Base-by-base conservation (phyloP, 106 monocot species). In the Iris macrosiphon region DNA sequence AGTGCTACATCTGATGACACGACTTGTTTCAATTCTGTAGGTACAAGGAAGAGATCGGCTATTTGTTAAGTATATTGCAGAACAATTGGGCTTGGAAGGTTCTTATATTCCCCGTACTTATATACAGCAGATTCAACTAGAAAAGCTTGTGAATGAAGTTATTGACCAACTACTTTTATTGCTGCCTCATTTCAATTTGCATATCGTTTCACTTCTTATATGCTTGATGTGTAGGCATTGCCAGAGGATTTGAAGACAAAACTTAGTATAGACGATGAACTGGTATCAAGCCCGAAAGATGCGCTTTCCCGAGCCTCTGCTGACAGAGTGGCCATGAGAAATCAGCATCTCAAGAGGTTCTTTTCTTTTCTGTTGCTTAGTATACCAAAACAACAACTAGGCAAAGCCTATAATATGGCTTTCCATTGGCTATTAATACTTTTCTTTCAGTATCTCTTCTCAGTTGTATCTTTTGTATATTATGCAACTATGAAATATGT, bases 161-260 rank as follows among this genome's bases (percentile, higher is more conserved):
- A 77, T 76, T 55, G 20, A 2, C 3, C 41, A 58, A 25, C 14
- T 38, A 26, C 1, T 45, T 20, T 45, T 60, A 39, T 1, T 13
- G 25, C 40, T 40, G 39, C 33, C 6, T 15, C 7, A 39, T n/a
- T 40, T 57, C 6, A 34, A 6, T 54, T 29, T 29, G 20, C 33
- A 31, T 4, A 2, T 10, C 29, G 1, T 33, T 53, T n/a, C n/a
- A n/a, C 32, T 32, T n/a, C 19, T 19, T 15, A 38, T 4, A 16
- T 40, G 25, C 18, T 26, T 58, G 27, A 27, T 41, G 2, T 38
- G 27, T n/a, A 96, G 96, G 82, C 86, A 31, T 47, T 96, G 61
- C 96, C 96, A 39, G 90, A 96, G 74, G 96, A 90, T 80, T 45
- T 96, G 63, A 96, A 72, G 71, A 86, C 82, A 55, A 88, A 82